Conservation (phyloP, 306 rosid species). For the Begonia masoniana region DNA sequence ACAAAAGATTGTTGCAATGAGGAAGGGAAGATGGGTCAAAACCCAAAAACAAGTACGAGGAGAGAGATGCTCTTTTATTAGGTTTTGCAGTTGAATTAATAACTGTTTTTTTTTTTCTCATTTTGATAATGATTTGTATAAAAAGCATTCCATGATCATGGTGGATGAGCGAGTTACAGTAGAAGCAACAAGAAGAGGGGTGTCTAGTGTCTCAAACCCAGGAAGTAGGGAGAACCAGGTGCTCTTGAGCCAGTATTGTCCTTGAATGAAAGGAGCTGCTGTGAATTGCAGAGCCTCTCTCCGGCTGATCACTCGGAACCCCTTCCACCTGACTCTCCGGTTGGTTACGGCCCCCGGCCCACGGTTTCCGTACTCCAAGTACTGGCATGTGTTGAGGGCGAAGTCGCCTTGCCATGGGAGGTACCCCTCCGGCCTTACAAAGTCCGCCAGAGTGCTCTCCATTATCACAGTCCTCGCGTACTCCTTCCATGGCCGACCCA, state of each 20-base stretch:
- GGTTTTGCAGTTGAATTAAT: too few relatives aligned
- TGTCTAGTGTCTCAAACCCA: neutral
- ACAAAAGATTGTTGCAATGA: too few relatives aligned
- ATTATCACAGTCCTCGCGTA: conserved; percentile 35
- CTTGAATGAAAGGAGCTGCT: conserved; percentile 2
- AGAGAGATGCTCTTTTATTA: too few relatives aligned
- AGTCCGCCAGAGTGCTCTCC: conserved; percentile 41
- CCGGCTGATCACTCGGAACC: conserved; percentile 23
- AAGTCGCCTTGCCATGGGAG: conserved; percentile 21
- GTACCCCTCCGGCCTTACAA: conserved; percentile 26
- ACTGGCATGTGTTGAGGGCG: conserved; percentile 26
- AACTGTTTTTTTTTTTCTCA: too few relatives aligned
- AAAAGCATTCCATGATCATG: too few relatives aligned
- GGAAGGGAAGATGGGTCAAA: too few relatives aligned
- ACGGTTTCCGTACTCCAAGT: conserved; percentile 46
- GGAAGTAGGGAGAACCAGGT: conserved; percentile 4
- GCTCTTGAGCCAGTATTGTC: neutral
- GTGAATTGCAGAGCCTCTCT: conserved; percentile 35
- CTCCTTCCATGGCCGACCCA: conserved; percentile 63
- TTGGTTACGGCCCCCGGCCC: conserved; percentile 33
- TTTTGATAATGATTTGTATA: too few relatives aligned
- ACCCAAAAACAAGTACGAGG: too few relatives aligned
- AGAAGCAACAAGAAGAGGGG: neutral
- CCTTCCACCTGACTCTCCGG: conserved; percentile 45
- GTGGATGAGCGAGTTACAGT: too few relatives aligned